Percentiles rank a stretch among this genome's conserved stretches.
phyloP scores from a whole-genome alignment of 495 filamentous ascomycete species.

The Penicillium argentinense region DNA sequence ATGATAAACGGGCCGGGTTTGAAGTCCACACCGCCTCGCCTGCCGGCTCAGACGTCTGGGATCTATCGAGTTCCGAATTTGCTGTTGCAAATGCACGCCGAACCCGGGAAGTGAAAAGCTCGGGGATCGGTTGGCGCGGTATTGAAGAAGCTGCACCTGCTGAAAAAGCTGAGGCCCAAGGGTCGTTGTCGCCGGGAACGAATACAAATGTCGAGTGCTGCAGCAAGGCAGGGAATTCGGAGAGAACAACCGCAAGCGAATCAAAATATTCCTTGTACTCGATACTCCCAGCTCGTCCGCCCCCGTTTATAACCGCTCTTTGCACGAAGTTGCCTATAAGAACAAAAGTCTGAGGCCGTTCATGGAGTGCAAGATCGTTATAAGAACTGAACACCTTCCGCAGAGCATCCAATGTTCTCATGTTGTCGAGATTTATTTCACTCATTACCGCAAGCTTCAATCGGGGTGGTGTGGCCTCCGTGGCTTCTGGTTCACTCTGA shows the following conservation, averaged over 20 bases:
- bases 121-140: constrained; percentile 73
- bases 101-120: constrained; percentile 82
- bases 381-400: constrained; percentile 73
- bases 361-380: constrained; percentile 38
- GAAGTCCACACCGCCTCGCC: constrained; percentile 84
- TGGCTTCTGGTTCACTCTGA: constrained; percentile 19
- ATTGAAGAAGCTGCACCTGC: constrained; percentile 75
- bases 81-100: constrained; percentile 75
- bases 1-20: constrained; percentile 75
- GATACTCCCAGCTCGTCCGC: constrained; percentile 69
- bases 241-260: constrained; percentile 74
- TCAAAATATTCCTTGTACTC: constrained; percentile 96
- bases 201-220: constrained; percentile 81
- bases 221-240: constrained; percentile 83
- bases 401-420: constrained; percentile 71
- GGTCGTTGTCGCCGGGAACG: constrained; percentile 93
- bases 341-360: constrained; percentile 74
- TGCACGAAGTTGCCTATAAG: constrained; percentile 83
- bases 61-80: constrained; percentile 59
- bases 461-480: constrained; percentile 29
- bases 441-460: constrained; percentile 70
- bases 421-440: constrained; percentile 82
- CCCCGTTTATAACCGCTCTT: constrained; percentile 65
- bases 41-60: constrained; percentile 40
- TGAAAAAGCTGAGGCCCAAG: constrained; percentile 85